Evolutionary conservation across 495 filamentous ascomycete species (phyloP).

Genomic region (Penicillium arizonense): DNA sequence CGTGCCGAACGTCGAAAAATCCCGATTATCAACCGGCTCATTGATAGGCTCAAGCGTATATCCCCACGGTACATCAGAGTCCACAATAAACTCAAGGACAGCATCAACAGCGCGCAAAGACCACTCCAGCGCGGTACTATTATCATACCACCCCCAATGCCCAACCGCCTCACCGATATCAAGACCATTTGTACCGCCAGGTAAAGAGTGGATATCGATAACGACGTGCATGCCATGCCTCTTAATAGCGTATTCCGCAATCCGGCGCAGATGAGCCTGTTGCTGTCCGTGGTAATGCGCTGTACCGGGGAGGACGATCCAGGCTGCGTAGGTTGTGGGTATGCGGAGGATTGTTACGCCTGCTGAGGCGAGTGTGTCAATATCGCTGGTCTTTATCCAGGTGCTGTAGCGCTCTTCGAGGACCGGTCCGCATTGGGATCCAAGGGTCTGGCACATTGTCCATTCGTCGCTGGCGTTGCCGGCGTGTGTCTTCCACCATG

Average conservation of each 20-base stretch:
- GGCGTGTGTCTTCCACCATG: conserved; percentile 24
- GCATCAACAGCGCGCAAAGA: conserved; percentile 27
- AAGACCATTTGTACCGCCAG: conserved; percentile 28
- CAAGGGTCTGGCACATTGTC: conserved; percentile 27
- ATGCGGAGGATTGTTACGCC: conserved; percentile 30
- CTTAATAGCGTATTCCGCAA: conserved; percentile 27
- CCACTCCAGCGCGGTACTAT: conserved; percentile 25
- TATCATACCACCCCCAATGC: conserved; percentile 30
- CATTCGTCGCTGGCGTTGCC: conserved; percentile 29
- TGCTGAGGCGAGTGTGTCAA: conserved; percentile 24
- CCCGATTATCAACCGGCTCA: conserved; percentile 27
- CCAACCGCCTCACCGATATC: conserved; percentile 29
- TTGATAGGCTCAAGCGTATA: conserved; percentile 31
- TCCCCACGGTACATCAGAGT: conserved; percentile 20
- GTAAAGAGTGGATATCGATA: conserved; percentile 32
- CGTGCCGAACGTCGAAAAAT: conserved; percentile 29
- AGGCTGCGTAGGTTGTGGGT: conserved; percentile 27
- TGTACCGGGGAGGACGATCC: conserved; percentile 30
- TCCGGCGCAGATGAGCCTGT: conserved; percentile 21
- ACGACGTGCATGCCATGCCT: conserved; percentile 32
- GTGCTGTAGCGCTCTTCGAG: conserved; percentile 30
- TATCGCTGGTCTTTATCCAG: conserved; percentile 26
- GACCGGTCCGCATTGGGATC: conserved; percentile 18
- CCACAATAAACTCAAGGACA: conserved; percentile 23
- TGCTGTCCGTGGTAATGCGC: conserved; percentile 30